phyloP scores from a whole-genome alignment of 345 rosid genomes.

The Rhodamnia argentea region DNA sequence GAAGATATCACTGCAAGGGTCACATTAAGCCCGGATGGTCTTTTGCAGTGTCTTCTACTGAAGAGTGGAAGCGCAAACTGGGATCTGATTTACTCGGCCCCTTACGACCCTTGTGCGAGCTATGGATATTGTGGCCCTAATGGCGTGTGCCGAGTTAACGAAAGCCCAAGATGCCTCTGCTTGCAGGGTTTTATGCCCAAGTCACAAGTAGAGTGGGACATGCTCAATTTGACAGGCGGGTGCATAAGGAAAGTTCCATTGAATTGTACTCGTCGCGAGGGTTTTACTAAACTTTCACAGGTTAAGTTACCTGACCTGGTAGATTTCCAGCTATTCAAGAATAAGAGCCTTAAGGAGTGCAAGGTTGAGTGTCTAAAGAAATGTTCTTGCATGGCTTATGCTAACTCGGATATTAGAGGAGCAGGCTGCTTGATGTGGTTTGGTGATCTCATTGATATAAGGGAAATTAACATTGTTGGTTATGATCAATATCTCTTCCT shows the following conservation, averaged over 20 bases:
- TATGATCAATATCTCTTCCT: background rate
- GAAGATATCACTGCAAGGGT: background rate
- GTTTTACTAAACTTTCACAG: background rate
- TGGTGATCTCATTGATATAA: background rate
- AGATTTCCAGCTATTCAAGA: slow-evolving; percentile 14
- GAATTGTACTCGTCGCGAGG: background rate
- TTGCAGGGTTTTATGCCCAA: slow-evolving; percentile 20
- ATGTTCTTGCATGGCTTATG: slow-evolving; percentile 28
- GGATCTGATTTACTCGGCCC: background rate
- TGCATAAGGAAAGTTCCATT: background rate
- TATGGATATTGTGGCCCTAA: background rate
- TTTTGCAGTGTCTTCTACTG: rapidly evolving
- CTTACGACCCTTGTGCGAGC: background rate
- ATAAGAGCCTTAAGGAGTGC: slow-evolving; percentile 6
- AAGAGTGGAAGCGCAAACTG: background rate
- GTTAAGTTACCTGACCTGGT: slow-evolving; percentile 10
- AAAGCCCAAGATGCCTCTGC: slow-evolving; percentile 8
- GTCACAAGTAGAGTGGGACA: slow-evolving; percentile 14
- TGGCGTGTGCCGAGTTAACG: background rate
- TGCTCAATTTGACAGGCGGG: slow-evolving; percentile 3
- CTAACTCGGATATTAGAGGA: slow-evolving; percentile 1
- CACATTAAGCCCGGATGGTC: background rate
- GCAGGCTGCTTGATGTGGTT: slow-evolving; percentile 24
- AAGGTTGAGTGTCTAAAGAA: slow-evolving; percentile 6
- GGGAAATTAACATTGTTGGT: background rate